Base-by-base conservation (phyloP, 805 yeast species). In the Saturnispora quitensis region DNA sequence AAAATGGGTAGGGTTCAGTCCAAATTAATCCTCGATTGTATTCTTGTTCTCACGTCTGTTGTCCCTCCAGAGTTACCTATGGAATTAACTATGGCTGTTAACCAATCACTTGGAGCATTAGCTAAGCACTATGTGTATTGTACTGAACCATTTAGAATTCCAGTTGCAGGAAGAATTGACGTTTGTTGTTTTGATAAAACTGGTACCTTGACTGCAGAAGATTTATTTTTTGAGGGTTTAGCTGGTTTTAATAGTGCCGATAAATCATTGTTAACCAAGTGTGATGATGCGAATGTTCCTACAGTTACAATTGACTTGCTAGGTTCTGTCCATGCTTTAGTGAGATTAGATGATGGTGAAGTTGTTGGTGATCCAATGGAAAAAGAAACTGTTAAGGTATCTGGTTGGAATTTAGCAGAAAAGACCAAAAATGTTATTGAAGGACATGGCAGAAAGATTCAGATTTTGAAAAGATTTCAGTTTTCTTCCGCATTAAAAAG, bases 341-440 rank as follows among this genome's bases (percentile, higher is more conserved):
- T 93, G 27, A 81, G 83, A 62, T 75, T 93, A 55, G 97, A 93
- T 62, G 96, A 90, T 65, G 99, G 98, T 60, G 98, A 93, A 56
- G 80, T 90, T 59, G 99, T 93, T 55, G 99, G 99, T 70, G 99
- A 93, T 65, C 97, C 99, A 56, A 91, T 93, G 98, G 99, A 93
- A 71, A 89, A 89, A 70, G 97, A 95, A 27, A 93, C 99, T 50
- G 74, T 93, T 60, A 83, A 82, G 58, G 91, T 95, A 42, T 79
- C 93, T 53, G 81, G 82, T 31, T 93, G 97, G 97, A 74, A 73
- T 40, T 84, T 93, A 56, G 87, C 85, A 50, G 77, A 75, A 51
- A 59, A 55, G n/a, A 48, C 55, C 10, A 86, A 89, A 58, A 96
- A 89, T 64, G 68, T 76, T 48, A 85, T 86, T 44, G 77, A 75